These are phyloP conservation scores for Annulohypoxylon nitens DNA, from an alignment of 495 filamentous ascomycete species.

Conservation along the genomic window DNA sequence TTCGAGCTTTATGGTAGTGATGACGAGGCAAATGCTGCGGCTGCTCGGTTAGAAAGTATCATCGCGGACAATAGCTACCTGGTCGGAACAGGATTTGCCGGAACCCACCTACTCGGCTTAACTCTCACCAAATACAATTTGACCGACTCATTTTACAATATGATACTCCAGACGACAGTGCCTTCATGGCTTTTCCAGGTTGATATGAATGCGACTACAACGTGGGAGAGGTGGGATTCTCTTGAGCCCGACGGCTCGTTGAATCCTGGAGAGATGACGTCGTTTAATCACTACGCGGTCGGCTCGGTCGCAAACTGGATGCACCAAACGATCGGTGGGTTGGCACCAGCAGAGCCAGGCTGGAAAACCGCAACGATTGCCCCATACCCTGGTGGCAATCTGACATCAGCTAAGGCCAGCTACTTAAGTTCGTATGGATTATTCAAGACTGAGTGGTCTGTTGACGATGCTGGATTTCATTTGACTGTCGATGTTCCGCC, in stretches of 20 bases:
- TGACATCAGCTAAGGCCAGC: constrained; percentile 49
- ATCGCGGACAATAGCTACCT: constrained; percentile 59
- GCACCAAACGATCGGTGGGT: constrained; percentile 49
- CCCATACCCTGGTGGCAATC: constrained; percentile 48
- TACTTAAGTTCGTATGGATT: constrained; percentile 50
- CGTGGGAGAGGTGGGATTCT: constrained; percentile 71
- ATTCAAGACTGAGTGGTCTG: constrained; percentile 42
- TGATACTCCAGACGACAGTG: constrained; percentile 52
- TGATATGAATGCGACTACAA: constrained; percentile 65
- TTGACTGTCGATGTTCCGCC: constrained; percentile 48
- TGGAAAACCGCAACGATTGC: constrained; percentile 53
- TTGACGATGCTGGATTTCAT: constrained; percentile 46
- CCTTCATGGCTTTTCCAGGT: constrained; percentile 68
- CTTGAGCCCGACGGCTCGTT: constrained; percentile 63
- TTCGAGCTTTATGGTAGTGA: constrained; percentile 55
- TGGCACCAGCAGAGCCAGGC: constrained; percentile 51
- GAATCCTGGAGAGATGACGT: constrained; percentile 67
- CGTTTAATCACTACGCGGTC: constrained; percentile 61
- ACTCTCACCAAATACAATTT: constrained; percentile 57
- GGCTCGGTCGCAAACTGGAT: constrained; percentile 55
- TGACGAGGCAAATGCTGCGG: constrained; percentile 41
- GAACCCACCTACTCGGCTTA: constrained; percentile 64
- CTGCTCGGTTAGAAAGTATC: constrained; percentile 52
- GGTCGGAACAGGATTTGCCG: constrained; percentile 68
- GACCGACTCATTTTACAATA: constrained; percentile 51